Conservation (phyloP, 78 protist genomes). For the Dictyostelium intermedium region DNA sequence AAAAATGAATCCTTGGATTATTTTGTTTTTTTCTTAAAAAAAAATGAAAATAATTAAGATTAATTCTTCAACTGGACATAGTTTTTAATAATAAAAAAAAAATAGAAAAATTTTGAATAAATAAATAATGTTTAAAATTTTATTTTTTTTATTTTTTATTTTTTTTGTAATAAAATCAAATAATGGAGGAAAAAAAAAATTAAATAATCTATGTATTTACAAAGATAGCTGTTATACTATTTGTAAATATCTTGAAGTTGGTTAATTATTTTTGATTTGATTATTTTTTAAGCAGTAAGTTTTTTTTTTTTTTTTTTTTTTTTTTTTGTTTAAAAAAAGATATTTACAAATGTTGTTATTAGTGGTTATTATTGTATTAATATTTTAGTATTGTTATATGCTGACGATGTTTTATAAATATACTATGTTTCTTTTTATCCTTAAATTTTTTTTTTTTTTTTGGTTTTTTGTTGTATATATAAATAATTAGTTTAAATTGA, state of each 20-base stretch:
- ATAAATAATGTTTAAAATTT: neutral
- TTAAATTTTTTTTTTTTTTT: neutral
- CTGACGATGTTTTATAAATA: neutral
- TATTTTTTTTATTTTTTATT: neutral
- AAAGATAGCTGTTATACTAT: conserved; percentile 4
- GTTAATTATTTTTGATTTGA: neutral
- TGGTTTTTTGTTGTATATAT: no score
- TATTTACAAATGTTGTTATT: neutral
- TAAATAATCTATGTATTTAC: neutral
- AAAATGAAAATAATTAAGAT: neutral
- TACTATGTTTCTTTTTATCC: neutral
- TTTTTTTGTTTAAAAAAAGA: neutral
- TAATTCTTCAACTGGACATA: neutral
- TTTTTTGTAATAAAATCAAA: neutral
- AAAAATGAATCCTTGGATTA: no score
- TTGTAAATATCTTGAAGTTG: conserved; percentile 1
- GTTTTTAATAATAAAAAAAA: neutral
- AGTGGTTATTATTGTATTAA: neutral
- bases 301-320: neutral
- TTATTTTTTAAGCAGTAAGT: neutral
- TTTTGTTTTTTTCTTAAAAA: no score
- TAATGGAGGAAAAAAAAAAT: neutral
- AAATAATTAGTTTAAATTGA: neutral
- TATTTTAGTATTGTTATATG: neutral
- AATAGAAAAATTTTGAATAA: neutral